These are phyloP conservation scores for Aphanomyces invadans DNA, from an alignment of 352 stramenopile species.

Conservation along the genomic window DNA sequence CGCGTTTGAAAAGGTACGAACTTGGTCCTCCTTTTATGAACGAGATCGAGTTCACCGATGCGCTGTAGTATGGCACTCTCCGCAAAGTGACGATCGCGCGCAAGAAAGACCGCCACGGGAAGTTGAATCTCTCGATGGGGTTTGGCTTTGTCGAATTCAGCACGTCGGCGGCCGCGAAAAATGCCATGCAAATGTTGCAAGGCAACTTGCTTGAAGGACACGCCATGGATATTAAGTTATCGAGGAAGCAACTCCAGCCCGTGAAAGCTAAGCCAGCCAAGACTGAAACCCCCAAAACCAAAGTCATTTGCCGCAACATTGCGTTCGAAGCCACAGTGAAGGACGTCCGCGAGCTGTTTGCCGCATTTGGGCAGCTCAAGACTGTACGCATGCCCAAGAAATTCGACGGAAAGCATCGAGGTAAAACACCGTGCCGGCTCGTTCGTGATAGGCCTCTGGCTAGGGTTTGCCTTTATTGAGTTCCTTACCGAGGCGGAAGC, in stretches of 20 bases:
- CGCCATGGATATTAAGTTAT: conserved; percentile 91
- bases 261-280: conserved; percentile 39
- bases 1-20: conserved; percentile 46
- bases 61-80: conserved; percentile 45
- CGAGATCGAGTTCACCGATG: conserved; percentile 40
- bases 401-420: conserved; percentile 96
- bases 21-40: conserved; percentile 41
- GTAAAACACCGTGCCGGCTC: no score
- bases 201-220: conserved; percentile 92
- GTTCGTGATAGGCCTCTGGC: background rate
- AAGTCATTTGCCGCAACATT: conserved; percentile 98
- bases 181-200: conserved; percentile 69
- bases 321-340: conserved; percentile 96
- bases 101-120: conserved; percentile 67
- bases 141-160: conserved; percentile 99
- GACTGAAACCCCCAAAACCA: conserved; percentile 61
- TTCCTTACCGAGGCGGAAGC: conserved; percentile 96
- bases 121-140: conserved; percentile 89
- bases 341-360: conserved; percentile 96
- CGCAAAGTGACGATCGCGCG: conserved; percentile 83
- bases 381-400: conserved; percentile 98
- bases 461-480: conserved; percentile 96
- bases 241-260: conserved; percentile 73
- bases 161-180: conserved; percentile 76
- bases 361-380: conserved; percentile 95